phyloP scores from a whole-genome alignment of 306 rosid species.

The Rubus idaeus region DNA sequence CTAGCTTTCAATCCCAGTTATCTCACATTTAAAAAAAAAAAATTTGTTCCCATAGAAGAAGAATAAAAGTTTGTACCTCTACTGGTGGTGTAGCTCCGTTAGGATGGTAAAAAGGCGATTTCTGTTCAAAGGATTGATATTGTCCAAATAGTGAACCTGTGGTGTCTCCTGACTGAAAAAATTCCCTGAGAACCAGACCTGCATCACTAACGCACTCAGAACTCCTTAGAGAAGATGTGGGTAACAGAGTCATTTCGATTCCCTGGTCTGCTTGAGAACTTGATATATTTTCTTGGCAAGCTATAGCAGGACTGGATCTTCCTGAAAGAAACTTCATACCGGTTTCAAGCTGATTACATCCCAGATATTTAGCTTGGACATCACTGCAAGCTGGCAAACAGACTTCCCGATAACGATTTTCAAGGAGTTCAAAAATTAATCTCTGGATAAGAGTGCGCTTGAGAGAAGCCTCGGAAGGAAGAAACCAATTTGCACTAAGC shows the following conservation, averaged over 20 bases:
- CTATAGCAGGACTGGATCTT: constrained; percentile 37
- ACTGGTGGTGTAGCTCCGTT: constrained; percentile 42
- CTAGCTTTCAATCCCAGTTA: neutral
- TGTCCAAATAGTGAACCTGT: constrained; percentile 53
- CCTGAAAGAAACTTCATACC: constrained; percentile 38
- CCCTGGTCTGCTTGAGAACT: constrained; percentile 50
- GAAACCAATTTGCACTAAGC: constrained; percentile 89
- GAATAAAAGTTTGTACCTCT: constrained; percentile 45
- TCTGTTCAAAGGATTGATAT: constrained; percentile 57
- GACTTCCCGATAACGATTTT: constrained; percentile 42
- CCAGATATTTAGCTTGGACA: constrained; percentile 32
- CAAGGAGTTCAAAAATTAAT: constrained; percentile 71
- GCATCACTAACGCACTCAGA: constrained; percentile 55
- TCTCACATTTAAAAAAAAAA: neutral
- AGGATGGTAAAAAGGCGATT: constrained; percentile 50
- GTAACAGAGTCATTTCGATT: constrained; percentile 74
- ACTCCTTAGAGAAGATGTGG: constrained; percentile 54
- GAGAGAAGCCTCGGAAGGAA: constrained; percentile 82
- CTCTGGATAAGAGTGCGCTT: constrained; percentile 88
- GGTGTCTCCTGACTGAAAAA: constrained; percentile 65
- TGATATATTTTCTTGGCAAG: constrained; percentile 42
- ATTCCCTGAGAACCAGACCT: constrained; percentile 79
- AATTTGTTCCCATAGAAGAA: neutral
- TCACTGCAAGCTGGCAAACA: constrained; percentile 53
- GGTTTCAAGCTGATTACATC: constrained; percentile 40